Conservation (phyloP, 805 yeast species). For the Cyberlindnera mycetangii region DNA sequence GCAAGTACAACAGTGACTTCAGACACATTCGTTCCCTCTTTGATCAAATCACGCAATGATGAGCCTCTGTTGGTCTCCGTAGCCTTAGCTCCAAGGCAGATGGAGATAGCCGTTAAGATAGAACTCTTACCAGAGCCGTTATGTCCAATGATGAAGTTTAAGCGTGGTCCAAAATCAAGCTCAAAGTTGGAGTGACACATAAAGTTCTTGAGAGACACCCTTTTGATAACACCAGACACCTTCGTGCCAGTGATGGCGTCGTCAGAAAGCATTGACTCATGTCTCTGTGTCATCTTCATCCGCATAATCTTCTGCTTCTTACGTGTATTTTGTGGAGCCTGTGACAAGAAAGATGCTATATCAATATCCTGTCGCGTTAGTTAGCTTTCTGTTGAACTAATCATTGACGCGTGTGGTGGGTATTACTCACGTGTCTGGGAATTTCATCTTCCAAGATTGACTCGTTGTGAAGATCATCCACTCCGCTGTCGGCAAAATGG, state of each 20-base stretch:
- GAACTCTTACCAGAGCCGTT: conserved; percentile 95
- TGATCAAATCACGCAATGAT: conserved; percentile 64
- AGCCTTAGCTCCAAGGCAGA: conserved; percentile 88
- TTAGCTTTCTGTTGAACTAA: conserved; percentile 1
- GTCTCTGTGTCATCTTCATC: conserved; percentile 18
- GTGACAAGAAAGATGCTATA: conserved; percentile 22
- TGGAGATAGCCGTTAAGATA: conserved; percentile 78
- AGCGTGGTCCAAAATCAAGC: conserved; percentile 68
- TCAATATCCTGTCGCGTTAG: conserved; percentile 12
- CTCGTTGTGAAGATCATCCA: conserved; percentile 13
- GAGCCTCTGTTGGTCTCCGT: conserved; percentile 82
- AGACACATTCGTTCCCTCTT: conserved; percentile 72
- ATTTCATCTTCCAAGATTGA: conserved; percentile 5
- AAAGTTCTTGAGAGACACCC: conserved; percentile 65
- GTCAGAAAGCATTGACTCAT: conserved; percentile 1
- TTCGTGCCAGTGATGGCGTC: conserved; percentile 6
- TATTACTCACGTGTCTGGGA: not conserved
- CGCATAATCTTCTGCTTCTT: conserved; percentile 10
- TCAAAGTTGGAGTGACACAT: conserved; percentile 89
- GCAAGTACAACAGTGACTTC: conserved; percentile 61
- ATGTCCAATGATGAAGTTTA: conserved; percentile 84
- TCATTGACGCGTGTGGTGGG: not conserved
- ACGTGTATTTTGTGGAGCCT: conserved; percentile 10
- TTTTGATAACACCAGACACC: conserved; percentile 63
- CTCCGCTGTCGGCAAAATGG: conserved; percentile 7